Evolutionary conservation across 768 basidiomycete species (phyloP).

Genomic region (Suillus cothurnatus): DNA sequence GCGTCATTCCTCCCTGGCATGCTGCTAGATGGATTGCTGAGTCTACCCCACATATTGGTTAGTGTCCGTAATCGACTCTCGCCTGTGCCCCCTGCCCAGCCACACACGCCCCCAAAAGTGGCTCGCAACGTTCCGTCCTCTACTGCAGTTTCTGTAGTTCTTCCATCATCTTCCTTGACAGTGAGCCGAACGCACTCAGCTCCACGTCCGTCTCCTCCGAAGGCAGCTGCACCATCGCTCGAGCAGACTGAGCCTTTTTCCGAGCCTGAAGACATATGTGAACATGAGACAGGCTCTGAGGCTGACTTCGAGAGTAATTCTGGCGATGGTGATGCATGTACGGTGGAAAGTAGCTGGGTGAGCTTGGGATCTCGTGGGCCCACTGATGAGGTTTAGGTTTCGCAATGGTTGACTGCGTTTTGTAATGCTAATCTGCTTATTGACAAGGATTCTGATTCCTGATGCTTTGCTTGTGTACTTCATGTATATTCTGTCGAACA

Average conservation of each 20-base stretch:
- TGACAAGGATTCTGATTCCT: neutral
- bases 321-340: too few species aligned
- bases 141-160: slow-evolving; percentile 3
- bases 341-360: slow-evolving; percentile 60
- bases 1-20: slow-evolving; percentile 71
- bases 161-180: slow-evolving; percentile 5
- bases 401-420: neutral
- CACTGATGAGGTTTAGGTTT: slow-evolving; percentile 15
- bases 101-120: slow-evolving; percentile 29
- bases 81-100: slow-evolving; percentile 46
- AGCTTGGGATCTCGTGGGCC: slow-evolving; percentile 45
- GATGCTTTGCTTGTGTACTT: slow-evolving; percentile 1
- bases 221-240: slow-evolving; percentile 2
- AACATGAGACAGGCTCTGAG: slow-evolving; percentile 53
- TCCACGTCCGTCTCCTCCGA: neutral
- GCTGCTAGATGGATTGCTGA: slow-evolving; percentile 65
- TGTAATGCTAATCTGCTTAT: neutral
- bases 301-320: too few species aligned
- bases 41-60: slow-evolving; percentile 66
- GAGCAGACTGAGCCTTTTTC: slow-evolving; percentile 16
- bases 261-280: slow-evolving; percentile 12
- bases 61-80: slow-evolving; percentile 63
- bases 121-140: slow-evolving; percentile 15
- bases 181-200: neutral
- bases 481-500: slow-evolving; percentile 1